These are phyloP conservation scores for Penicillium angulare DNA, from an alignment of 495 filamentous ascomycete genomes.

Conservation along the genomic window DNA sequence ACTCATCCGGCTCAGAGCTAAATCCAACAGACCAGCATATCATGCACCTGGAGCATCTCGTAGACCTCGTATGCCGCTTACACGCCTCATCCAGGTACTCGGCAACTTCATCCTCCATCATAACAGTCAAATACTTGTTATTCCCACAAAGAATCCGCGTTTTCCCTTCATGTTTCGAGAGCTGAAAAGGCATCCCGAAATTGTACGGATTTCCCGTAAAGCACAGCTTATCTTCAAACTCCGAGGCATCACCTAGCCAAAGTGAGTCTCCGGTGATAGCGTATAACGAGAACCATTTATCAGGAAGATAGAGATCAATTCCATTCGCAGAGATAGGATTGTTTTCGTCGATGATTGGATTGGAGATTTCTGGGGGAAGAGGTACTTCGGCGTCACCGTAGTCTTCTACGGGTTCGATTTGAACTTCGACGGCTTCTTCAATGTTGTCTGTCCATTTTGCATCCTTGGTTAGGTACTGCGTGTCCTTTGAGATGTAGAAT, in stretches of 20 bases:
- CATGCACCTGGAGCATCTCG: neutral
- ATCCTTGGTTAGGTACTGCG: neutral
- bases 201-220: slow-evolving; percentile 6
- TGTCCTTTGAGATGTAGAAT: slow-evolving; percentile 1
- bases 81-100: neutral
- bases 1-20: slow-evolving; percentile 5
- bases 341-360: slow-evolving; percentile 2
- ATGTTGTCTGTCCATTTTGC: slow-evolving; percentile 7
- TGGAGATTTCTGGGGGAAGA: neutral
- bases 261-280: neutral
- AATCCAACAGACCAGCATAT: slow-evolving; percentile 2
- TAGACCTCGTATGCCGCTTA: neutral
- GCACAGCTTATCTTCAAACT: neutral
- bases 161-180: slow-evolving; percentile 9
- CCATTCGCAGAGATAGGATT: slow-evolving; percentile 11
- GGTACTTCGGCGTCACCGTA: neutral
- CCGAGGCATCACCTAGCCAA: slow-evolving; percentile 3
- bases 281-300: slow-evolving; percentile 3
- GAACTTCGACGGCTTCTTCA: slow-evolving; percentile 1
- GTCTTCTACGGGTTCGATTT: slow-evolving; percentile 3
- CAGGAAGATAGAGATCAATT: slow-evolving; percentile 11
- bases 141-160: neutral
- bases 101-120: neutral
- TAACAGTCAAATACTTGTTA: slow-evolving; percentile 4
- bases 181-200: slow-evolving; percentile 1